Conservation (phyloP, 1,284 basidiomycete species). For the Leccinum fallax region DNA sequence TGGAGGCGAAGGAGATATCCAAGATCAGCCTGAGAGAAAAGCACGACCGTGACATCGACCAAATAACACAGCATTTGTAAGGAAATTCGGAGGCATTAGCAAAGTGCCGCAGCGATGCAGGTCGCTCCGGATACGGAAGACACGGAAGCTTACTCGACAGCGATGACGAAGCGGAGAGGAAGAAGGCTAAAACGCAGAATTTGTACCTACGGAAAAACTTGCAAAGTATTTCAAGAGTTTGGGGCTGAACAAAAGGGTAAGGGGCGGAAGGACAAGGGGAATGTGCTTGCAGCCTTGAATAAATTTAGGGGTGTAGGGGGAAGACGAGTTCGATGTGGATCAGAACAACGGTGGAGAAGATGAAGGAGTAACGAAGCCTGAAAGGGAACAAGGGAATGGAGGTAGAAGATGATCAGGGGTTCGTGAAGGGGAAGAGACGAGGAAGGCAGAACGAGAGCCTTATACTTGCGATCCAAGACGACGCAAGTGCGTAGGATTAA, state of each 20-base stretch:
- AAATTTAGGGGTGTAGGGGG: conserved; percentile 62
- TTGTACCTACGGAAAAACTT: conserved; percentile 79
- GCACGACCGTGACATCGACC: conserved; percentile 52
- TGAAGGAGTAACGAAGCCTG: conserved; percentile 15
- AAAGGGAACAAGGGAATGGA: conserved; percentile 64
- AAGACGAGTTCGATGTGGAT: conserved; percentile 26
- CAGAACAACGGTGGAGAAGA: conserved; percentile 20
- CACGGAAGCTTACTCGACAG: conserved; percentile 66
- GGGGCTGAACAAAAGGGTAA: conserved; percentile 56
- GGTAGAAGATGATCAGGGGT: conserved; percentile 80
- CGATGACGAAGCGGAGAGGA: conserved; percentile 58
- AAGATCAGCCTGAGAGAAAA: conserved; percentile 63
- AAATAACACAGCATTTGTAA: conserved; percentile 40
- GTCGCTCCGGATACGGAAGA: conserved; percentile 60
- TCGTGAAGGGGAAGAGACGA: conserved; percentile 74
- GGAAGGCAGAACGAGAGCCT: conserved; percentile 78
- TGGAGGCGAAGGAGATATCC: conserved; percentile 53
- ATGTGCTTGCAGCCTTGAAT: conserved; percentile 70
- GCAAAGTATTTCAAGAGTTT: conserved; percentile 74
- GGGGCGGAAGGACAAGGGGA: conserved; percentile 38
- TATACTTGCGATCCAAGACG: conserved; percentile 69
- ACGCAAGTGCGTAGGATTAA: conserved; percentile 57
- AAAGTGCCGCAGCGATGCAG: conserved; percentile 51
- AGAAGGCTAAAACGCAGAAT: conserved; percentile 63
- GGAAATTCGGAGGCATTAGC: not conserved